Base-by-base conservation (phyloP, 2,329 filamentous ascomycete species). In the Microcera coccophila region DNA sequence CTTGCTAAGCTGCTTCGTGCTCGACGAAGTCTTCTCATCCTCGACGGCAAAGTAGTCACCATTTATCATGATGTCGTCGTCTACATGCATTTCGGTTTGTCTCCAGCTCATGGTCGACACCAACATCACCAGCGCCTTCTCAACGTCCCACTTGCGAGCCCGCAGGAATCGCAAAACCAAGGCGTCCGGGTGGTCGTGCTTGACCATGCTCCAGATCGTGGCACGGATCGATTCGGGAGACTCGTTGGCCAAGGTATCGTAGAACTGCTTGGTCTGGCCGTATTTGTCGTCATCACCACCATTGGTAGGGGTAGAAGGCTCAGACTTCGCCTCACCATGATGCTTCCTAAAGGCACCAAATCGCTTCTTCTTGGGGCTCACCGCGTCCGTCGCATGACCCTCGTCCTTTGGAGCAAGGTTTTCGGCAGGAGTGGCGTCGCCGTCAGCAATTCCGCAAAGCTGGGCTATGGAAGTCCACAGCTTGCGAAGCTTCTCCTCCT, bases 31-130 rank as follows among this genome's bases (percentile, higher is more conserved):
- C 47, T 76, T 79, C 49, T 81, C 75, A 24, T 77, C 74, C 41
- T 81, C 76, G 33, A 82, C 53, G 9, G 86, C 82, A 16, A 74
- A 74, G 20, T 75, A 77, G 62, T 95, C 90, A 33, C 89, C 90
- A 28, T 81, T 79, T 49, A 69, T 69, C 77, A 95, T 87, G 56
- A 98, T 84, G 54, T 95, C 87, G 45, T 87, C 84, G 60, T 98
- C 93, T 16, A 97, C 87, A 55, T 88, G 82, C 75, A 93, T 85
- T 46, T 95, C 88, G 28, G 78, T 74, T 43, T 82, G 70, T 52
- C 93, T 82, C 93, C 93, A 98, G 63, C 88, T 85, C 79, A 97
- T 87, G 1, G 93, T 95, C 3, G 89, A 89, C 33, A 98, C 78
- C 64, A 96, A 71, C 93, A 98, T 98, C 53, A 95, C 78, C 19